These are phyloP conservation scores for Lyophyllum shimeji DNA, from an alignment of 768 basidiomycete species.

Conservation along the genomic window DNA sequence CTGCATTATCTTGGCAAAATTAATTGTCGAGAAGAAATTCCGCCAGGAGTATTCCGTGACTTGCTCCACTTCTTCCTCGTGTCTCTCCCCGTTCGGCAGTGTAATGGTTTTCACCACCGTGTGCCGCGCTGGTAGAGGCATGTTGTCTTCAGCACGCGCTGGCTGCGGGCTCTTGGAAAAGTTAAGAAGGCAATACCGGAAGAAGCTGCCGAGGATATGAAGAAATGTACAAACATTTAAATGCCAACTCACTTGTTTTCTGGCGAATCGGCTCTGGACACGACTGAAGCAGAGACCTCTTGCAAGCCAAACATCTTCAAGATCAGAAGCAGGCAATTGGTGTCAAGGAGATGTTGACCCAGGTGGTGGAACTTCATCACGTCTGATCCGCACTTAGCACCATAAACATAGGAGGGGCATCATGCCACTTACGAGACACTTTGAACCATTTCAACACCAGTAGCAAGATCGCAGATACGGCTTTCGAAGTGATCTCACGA, in stretches of 20 bases:
- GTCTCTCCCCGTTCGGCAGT: slow-evolving; percentile 71
- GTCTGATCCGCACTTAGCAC: slow-evolving; percentile 47
- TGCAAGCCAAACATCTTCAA: slow-evolving; percentile 98
- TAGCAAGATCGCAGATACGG: slow-evolving; percentile 91
- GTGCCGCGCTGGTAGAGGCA: slow-evolving; percentile 61
- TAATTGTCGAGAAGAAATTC: slow-evolving; percentile 96
- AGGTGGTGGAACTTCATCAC: slow-evolving; percentile 98
- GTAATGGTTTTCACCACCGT: slow-evolving; percentile 52
- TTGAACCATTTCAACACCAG: slow-evolving; percentile 98
- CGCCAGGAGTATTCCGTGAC: slow-evolving; percentile 95
- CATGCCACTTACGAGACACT: slow-evolving; percentile 76
- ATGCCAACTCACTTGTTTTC: slow-evolving; percentile 68
- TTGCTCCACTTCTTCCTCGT: slow-evolving; percentile 88
- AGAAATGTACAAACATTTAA: slow-evolving; percentile 3
- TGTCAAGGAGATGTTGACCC: slow-evolving; percentile 92
- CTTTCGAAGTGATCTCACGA: slow-evolving; percentile 96
- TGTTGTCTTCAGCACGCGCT: slow-evolving; percentile 61
- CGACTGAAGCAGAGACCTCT: slow-evolving; percentile 80
- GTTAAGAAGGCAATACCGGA: slow-evolving; percentile 86
- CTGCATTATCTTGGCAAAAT: slow-evolving; percentile 97
- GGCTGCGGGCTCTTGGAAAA: slow-evolving; percentile 67
- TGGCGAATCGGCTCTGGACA: slow-evolving; percentile 86
- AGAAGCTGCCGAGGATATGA: slow-evolving; percentile 64
- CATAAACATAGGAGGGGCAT: background rate
- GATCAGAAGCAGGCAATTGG: slow-evolving; percentile 90